phyloP scores from a whole-genome alignment of 2,329 filamentous ascomycete species.

The Penicillium frequentans region DNA sequence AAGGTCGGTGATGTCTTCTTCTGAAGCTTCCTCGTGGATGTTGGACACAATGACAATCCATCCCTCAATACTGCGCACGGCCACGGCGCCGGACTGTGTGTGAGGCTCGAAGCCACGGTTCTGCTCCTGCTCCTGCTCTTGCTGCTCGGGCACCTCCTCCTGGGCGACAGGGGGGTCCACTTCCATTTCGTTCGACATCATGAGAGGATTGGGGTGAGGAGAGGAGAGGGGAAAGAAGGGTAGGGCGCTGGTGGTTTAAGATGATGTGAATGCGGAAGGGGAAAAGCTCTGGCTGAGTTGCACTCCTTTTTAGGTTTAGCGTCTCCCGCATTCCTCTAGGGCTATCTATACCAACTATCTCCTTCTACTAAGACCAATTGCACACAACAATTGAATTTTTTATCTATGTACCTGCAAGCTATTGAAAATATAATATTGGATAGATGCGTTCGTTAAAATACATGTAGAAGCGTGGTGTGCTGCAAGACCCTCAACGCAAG shows the following conservation, averaged over 20 bases:
- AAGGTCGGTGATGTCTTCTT: constrained; percentile 65
- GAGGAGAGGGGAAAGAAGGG: background rate
- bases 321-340: background rate
- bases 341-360: background rate
- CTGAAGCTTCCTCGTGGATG: constrained; percentile 66
- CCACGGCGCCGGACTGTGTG: constrained; percentile 50
- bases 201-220: constrained; percentile 32
- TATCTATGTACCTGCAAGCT: too few species aligned
- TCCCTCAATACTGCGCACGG: constrained; percentile 67
- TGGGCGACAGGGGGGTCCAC: constrained; percentile 41
- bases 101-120: constrained; percentile 41
- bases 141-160: constrained; percentile 33
- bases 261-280: constrained; percentile 8
- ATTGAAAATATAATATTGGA: too few species aligned
- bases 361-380: too few species aligned
- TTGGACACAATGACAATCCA: constrained; percentile 71
- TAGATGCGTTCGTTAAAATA: too few species aligned
- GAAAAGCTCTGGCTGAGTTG: constrained; percentile 14
- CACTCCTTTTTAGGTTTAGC: constrained; percentile 11
- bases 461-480: background rate
- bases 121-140: constrained; percentile 31
- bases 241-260: background rate
- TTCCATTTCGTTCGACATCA: constrained; percentile 49
- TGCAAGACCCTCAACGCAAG: background rate
- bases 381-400: too few species aligned